These are phyloP conservation scores for Wickerhamiella australiensis DNA, from an alignment of 805 yeast species.

Conservation along the genomic window DNA sequence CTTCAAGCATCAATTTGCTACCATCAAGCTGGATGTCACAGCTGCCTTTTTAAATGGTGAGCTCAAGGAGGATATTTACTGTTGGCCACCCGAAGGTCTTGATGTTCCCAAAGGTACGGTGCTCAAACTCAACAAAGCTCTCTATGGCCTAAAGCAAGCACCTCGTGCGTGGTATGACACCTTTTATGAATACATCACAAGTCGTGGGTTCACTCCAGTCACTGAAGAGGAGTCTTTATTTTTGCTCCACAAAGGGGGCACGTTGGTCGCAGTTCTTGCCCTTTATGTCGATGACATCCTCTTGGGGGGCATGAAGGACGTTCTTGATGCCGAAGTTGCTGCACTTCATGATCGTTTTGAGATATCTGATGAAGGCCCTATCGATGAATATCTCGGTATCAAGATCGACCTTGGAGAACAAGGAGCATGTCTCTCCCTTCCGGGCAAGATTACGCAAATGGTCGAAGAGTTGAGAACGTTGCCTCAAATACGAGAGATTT, in stretches of 20 bases:
- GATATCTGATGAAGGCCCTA: not conserved
- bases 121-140: not conserved
- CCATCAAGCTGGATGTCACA: slow-evolving; percentile 2
- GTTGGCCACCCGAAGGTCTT: not conserved
- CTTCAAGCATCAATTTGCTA: not conserved
- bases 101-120: not conserved
- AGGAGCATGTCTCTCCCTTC: not conserved
- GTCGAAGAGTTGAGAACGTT: not conserved
- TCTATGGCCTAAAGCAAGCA: slow-evolving; percentile 5
- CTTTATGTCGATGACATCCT: slow-evolving; percentile 1
- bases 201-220: not conserved
- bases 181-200: not conserved
- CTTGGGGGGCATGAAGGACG: not conserved
- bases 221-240: not conserved
- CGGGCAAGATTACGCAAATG: not conserved
- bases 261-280: not conserved
- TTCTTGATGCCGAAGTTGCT: not conserved
- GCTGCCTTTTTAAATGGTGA: not conserved
- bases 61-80: not conserved
- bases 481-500: not conserved
- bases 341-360: not conserved
- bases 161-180: not conserved
- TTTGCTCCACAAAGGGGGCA: not conserved
- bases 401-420: not conserved
- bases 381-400: slow-evolving; percentile 1